These are phyloP conservation scores for Dendryphion nanum DNA, from an alignment of 2,329 filamentous ascomycete species.

Conservation along the genomic window DNA sequence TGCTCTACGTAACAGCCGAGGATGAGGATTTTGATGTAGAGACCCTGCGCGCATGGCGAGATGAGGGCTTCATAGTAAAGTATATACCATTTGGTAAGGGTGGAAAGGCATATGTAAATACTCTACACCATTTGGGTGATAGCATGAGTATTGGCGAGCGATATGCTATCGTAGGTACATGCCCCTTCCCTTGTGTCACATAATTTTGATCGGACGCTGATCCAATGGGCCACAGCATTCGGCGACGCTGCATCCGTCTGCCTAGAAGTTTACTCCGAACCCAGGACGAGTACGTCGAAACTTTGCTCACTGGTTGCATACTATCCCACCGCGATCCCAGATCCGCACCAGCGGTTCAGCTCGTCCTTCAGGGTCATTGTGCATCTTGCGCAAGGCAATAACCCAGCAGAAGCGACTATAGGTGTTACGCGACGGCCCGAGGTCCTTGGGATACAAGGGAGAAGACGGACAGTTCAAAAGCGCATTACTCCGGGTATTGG, in stretches of 20 bases:
- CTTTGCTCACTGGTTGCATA: constrained; percentile 62
- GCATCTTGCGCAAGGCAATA: constrained; percentile 51
- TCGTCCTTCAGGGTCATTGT: constrained; percentile 51
- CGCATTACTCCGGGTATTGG: constrained; percentile 52
- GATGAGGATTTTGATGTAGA: constrained; percentile 57
- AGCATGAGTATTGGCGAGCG: constrained; percentile 58
- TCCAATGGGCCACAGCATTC: constrained; percentile 49
- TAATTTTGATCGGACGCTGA: too few species aligned
- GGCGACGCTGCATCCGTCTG: constrained; percentile 61
- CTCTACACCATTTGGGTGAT: constrained; percentile 52
- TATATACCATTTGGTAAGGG: constrained; percentile 56
- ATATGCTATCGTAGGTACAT: constrained; percentile 61
- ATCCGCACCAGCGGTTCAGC: constrained; percentile 46
- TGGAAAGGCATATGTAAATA: constrained; percentile 46
- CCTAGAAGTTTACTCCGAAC: constrained; percentile 58
- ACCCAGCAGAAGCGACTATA: constrained; percentile 41
- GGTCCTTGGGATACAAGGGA: constrained; percentile 54
- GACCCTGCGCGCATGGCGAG: constrained; percentile 54
- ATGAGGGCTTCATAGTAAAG: constrained; percentile 60
- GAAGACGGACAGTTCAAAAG: constrained; percentile 49
- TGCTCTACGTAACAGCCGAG: constrained; percentile 52
- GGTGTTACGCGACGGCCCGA: constrained; percentile 50
- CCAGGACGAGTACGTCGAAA: constrained; percentile 48
- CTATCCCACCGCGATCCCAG: constrained; percentile 60
- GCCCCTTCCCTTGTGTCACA: constrained; percentile 12